Evolutionary conservation across 345 rosid genomes (phyloP).

Genomic region (Heritiera fomes): DNA sequence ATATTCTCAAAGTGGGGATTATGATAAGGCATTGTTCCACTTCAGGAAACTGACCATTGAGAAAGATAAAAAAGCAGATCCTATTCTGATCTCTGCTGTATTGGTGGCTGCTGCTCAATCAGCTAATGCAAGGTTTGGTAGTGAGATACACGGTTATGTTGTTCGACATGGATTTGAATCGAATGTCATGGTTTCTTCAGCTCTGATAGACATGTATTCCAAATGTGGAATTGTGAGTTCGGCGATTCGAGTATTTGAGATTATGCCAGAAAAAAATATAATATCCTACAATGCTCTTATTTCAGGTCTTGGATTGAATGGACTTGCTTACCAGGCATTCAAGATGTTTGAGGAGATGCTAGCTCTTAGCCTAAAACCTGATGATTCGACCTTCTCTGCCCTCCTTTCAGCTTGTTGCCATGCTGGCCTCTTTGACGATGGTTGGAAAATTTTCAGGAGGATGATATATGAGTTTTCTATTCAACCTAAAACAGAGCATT

Average conservation of each 20-base stretch:
- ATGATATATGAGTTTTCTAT: constrained; percentile 71
- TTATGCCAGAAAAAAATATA: constrained; percentile 43
- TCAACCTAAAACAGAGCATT: constrained; percentile 62
- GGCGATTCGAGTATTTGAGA: constrained; percentile 52
- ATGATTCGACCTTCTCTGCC: constrained; percentile 68
- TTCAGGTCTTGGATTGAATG: constrained; percentile 69
- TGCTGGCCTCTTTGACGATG: constrained; percentile 62
- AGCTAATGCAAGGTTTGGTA: constrained; percentile 53
- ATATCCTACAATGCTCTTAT: constrained; percentile 74
- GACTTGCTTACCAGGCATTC: constrained; percentile 65
- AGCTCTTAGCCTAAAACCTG: constrained; percentile 53
- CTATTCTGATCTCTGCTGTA: constrained; percentile 55
- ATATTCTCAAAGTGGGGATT: constrained; percentile 57
- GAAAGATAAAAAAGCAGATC: constrained; percentile 56
- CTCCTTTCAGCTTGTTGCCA: constrained; percentile 85
- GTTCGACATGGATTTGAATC: constrained; percentile 58
- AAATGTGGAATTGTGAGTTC: constrained; percentile 67
- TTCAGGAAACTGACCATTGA: constrained; percentile 48
- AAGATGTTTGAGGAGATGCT: constrained; percentile 55
- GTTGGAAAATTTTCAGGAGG: constrained; percentile 54
- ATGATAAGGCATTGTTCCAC: constrained; percentile 47
- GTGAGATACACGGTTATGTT: constrained; percentile 57
- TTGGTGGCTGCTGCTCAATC: constrained; percentile 63
- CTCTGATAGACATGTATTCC: constrained; percentile 74
- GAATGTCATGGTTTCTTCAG: constrained; percentile 63